phyloP scores from a whole-genome alignment of 1,284 basidiomycete species.

The Boletus austroedulis region DNA sequence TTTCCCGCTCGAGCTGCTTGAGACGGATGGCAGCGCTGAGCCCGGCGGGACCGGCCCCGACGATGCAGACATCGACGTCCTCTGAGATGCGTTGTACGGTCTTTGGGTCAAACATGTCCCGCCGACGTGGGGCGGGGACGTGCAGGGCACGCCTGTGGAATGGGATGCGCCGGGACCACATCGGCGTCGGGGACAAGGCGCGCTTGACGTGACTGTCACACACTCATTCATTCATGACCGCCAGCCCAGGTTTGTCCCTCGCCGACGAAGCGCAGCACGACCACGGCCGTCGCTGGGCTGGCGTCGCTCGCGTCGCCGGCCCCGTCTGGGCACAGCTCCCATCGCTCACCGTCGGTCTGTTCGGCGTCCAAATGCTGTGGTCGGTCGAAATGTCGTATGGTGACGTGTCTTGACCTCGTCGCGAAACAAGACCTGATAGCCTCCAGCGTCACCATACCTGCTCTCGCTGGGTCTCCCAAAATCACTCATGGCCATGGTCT shows the following conservation, averaged over 20 bases:
- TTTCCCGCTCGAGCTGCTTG: constrained; percentile 73
- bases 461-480: constrained; percentile 88
- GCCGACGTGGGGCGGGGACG: constrained; percentile 24
- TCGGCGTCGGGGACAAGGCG: no score
- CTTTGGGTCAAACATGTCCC: constrained; percentile 47
- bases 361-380: constrained; percentile 87
- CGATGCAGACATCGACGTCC: constrained; percentile 95
- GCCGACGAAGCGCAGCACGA: constrained; percentile 37
- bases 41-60: constrained; percentile 94
- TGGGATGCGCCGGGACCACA: neutral
- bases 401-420: constrained; percentile 33
- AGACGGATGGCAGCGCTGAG: constrained; percentile 94
- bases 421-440: constrained; percentile 5
- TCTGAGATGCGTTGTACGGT: constrained; percentile 76
- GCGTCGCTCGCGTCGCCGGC: constrained; percentile 55
- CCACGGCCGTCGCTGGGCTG: constrained; percentile 43
- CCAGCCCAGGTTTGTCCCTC: constrained; percentile 42
- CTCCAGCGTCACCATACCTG: constrained; percentile 82
- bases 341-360: constrained; percentile 69
- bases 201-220: no score
- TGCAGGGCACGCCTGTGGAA: constrained; percentile 30
- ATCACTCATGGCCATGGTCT: constrained; percentile 85
- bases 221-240: constrained; percentile 42
- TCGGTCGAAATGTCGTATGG: constrained; percentile 91
- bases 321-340: constrained; percentile 66